Evolutionary conservation across 2,329 filamentous ascomycete genomes (phyloP).

Genomic region (Sarocladium brachiariae): DNA sequence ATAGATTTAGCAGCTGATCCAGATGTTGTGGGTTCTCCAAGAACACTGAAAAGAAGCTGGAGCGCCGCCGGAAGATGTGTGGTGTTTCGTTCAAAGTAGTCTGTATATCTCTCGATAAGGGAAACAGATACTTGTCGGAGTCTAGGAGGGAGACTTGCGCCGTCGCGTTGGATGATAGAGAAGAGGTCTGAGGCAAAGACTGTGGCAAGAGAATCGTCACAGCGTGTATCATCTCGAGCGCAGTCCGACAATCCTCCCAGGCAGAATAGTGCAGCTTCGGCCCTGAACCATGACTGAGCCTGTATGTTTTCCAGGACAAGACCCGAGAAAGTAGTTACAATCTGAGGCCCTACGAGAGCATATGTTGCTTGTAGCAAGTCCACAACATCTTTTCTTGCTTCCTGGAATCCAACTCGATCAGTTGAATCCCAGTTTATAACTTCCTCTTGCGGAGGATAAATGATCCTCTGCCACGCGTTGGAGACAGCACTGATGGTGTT

Average conservation of each 20-base stretch:
- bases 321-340: constrained; percentile 51
- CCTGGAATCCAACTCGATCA: constrained; percentile 59
- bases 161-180: constrained; percentile 42
- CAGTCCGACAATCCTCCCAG: constrained; percentile 62
- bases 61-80: constrained; percentile 62
- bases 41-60: constrained; percentile 65
- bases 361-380: constrained; percentile 71
- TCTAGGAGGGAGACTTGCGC: constrained; percentile 50
- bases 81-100: constrained; percentile 67
- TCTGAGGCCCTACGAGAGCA: constrained; percentile 47
- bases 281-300: constrained; percentile 46
- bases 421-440: constrained; percentile 63
- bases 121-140: constrained; percentile 62
- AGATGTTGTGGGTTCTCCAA: constrained; percentile 56
- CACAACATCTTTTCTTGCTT: constrained; percentile 71
- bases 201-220: constrained; percentile 50
- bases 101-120: constrained; percentile 64
- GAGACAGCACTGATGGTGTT: constrained; percentile 59
- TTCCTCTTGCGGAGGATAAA: constrained; percentile 53
- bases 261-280: constrained; percentile 57
- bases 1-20: constrained; percentile 70
- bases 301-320: constrained; percentile 44
- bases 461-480: constrained; percentile 61
- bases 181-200: constrained; percentile 58
- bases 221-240: constrained; percentile 47